Conservation (phyloP, 148 eudicot species). For the Heliosperma pusillum region DNA sequence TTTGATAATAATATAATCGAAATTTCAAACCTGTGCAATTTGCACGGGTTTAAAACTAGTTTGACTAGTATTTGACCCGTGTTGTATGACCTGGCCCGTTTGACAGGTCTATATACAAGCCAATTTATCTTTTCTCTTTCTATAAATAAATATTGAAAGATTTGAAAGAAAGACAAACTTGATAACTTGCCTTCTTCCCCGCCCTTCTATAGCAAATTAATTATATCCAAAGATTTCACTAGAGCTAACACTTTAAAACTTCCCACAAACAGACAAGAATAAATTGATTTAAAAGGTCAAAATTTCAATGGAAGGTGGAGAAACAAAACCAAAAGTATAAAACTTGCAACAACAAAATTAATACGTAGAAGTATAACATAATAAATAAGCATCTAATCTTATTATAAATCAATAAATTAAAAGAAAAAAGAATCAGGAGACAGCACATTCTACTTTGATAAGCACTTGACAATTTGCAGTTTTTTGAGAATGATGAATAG, state of each 20-base stretch:
- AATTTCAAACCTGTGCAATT: too few species aligned
- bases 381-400: slow-evolving; percentile 28
- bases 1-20: too few species aligned
- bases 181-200: neutral
- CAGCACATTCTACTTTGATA: slow-evolving; percentile 30
- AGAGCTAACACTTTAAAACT: neutral
- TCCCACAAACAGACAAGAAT: slow-evolving; percentile 18
- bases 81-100: too few species aligned
- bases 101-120: too few species aligned
- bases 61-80: too few species aligned
- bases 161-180: neutral
- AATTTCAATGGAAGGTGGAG: slow-evolving; percentile 13
- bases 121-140: too few species aligned
- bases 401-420: neutral
- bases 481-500: neutral
- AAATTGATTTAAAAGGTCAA: slow-evolving; percentile 2
- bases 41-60: too few species aligned
- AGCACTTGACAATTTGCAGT: slow-evolving; percentile 24
- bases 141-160: too few species aligned
- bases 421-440: slow-evolving; percentile 18
- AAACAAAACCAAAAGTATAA: slow-evolving; percentile 12
- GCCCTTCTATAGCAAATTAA: neutral
- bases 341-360: neutral
- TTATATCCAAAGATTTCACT: neutral
- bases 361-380: neutral